Base-by-base conservation (phyloP, 495 filamentous ascomycete genomes). In the Neurospora sp. region DNA sequence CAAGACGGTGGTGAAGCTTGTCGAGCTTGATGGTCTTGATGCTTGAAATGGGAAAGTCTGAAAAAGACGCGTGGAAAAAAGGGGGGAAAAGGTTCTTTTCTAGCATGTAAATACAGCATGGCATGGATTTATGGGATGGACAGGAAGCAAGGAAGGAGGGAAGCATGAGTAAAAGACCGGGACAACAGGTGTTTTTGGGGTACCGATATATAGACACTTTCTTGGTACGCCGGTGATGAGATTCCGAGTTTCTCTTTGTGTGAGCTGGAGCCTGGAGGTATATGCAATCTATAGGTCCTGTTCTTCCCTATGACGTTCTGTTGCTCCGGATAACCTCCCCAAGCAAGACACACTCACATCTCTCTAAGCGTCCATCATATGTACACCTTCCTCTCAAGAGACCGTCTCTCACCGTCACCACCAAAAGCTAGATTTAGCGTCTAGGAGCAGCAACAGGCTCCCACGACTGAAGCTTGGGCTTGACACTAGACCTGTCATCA, bases 21-120 rank as follows among this genome's bases (percentile, higher is more conserved):
- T 98, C 74, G 92, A 96, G 83, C 86, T 93, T 76, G 93, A 97
- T 84, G 95, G 95, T 10, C 78, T 97, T 80, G 94, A 97, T 78
- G 84, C 85, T 72, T 86, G 71, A 77, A 37, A 3, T 22, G 4
- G 48, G 44, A 20, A 69, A 6, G 14, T 12, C 3, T 14, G 40
- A 22, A 59, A 61, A 70, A 9, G 8, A 35, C 31, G 72, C 31
- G 40, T 39, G 37, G 31, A 38, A 14, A 14, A 75, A 20, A 61
- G 20, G 39, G 9, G 27, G 38, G 8, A 27, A 68, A 27, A 22
- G 42, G 8, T 44, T 6, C 35, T 12, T 40, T 44, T 12, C 4
- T 22, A 14, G 48, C 22, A 59, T 59, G 20, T 59, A 53, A 53
- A 53, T 12, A 53, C 20, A 20, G 45, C 20, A 53, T 53, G 45